Base-by-base conservation (phyloP, 2,329 filamentous ascomycete genomes). In the Ceratocystis colombiana region DNA sequence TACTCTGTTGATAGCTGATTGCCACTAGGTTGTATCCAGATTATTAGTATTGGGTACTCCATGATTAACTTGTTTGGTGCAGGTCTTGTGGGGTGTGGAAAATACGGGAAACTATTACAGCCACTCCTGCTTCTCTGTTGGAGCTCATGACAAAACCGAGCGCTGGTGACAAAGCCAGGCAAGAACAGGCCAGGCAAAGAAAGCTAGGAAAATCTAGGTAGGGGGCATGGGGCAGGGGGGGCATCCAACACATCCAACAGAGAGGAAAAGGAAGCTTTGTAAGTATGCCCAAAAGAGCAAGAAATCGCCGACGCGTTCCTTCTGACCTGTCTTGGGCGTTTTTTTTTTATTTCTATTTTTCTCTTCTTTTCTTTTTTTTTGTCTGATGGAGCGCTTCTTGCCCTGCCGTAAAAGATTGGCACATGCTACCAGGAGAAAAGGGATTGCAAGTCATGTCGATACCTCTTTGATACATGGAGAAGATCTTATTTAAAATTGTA, bases 21-120 rank as follows among this genome's bases (percentile, higher is more conserved):
- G 55, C 55, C 55, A 59, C 55, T n/a, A 59, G 55, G 55, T 59
- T 59, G 55, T 37, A 59, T 59, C 55, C 33, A 59, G 55, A 59
- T 59, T 59, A 59, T 59, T 37, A 33, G 55, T 30, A 59, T 59
- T 59, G 55, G 55, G 55, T 28, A 59, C 55, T 59, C 30, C 17
- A 59, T 22, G 48, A 25, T 53, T 53, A 53, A 53, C 48, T 53
- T 53, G 48, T 53, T 53, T 53, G 48, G 48, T 62, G 37, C 61
- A 48, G 22, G 61, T 20, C 17, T 25, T 41, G 20, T 17, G 37
- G 37, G 45, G 45, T 17, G 61, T 12, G 61, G 15, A 8, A 20
- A 15, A 41, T 17, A 15, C n/a, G 20, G 17, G 7, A 61, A 41
- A 28, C 17, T 53, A 30, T 37, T 59, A 59, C 2, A 30, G 25